phyloP scores from a whole-genome alignment of 2,329 filamentous ascomycete genomes.

The Xylaria multiplex region DNA sequence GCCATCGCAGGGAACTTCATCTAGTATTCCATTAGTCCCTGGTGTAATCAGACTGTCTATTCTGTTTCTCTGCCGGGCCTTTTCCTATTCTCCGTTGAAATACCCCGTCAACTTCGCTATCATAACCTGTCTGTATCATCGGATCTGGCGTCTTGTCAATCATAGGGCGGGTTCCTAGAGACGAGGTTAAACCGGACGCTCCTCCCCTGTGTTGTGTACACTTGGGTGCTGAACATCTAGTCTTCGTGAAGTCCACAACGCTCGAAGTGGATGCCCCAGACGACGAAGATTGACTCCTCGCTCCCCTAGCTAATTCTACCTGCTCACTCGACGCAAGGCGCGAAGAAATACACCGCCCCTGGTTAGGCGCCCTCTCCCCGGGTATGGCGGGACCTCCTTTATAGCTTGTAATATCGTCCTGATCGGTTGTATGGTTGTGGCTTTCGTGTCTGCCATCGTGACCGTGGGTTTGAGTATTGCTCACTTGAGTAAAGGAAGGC shows the following conservation, averaged over 20 bases:
- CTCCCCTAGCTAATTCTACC: not conserved
- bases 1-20: not conserved
- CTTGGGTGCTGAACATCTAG: not conserved
- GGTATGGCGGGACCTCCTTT: not conserved
- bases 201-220: conserved; percentile 1
- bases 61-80: not conserved
- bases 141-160: not conserved
- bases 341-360: not conserved
- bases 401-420: not conserved
- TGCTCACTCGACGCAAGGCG: too few relatives aligned
- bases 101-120: not conserved
- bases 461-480: not conserved
- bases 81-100: conserved; percentile 4
- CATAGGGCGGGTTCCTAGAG: not conserved
- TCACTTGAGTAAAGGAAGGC: not conserved
- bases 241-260: not conserved
- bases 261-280: not conserved
- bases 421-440: not conserved
- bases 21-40: not conserved
- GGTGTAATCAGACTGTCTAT: not conserved
- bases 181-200: not conserved
- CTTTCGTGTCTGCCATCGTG: not conserved
- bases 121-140: not conserved
- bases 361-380: not conserved
- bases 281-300: not conserved